Base-by-base conservation (phyloP, 2,329 filamentous ascomycete species). In the Tolypocladium tropicale region DNA sequence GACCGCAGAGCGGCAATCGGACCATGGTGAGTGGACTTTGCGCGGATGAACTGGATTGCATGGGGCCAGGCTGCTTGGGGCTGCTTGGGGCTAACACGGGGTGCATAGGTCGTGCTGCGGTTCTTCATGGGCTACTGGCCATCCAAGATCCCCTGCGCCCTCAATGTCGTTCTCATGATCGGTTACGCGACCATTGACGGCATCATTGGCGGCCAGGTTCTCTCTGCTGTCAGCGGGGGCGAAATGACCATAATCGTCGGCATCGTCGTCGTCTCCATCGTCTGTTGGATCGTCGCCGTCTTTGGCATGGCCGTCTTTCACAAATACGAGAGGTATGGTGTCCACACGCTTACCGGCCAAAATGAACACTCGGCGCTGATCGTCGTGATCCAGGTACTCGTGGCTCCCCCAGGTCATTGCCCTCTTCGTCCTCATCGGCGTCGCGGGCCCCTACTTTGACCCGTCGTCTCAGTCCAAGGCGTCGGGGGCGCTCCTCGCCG, bases 111-210 rank as follows among this genome's bases (percentile, higher is more conserved):
- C 1, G 76, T 92, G n/a, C 84, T 85, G 12, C 78, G 88, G 37
- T 91, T 86, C 72, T 91, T 79, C 72, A 91, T 90, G 67, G 88
- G 88, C 10, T 89, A 82, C 71, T 84, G 68, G 68, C 68, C 68
- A 1, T 60, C 63, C n/a, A 70, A 70, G 54, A 60, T 70, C 1
- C 61, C 66, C 0, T 67, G 65, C 4, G 55, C 67, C 10, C 64
- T 67, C 21, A 66, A 65, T 53, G 59, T 68, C 78, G 81, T 89
- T 65, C 86, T 86, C 54, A 70, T 86, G 62, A 84, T 91, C 67
- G 89, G 89, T 53, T 93, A 89, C 84, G 85, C 85, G 5, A 78
- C 85, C 0, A 84, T 91, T 61, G 93, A 94, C 65, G 81, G 83
- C 55, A 91, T 94, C 59, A 88, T 93, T 18, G 89, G 88, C 21